A percentile compares a stretch with the other conserved stretches of the same genome.
These are phyloP conservation scores for Talaromyces sp. DNA, from an alignment of 2,329 filamentous ascomycete species.

Conservation along the genomic window DNA sequence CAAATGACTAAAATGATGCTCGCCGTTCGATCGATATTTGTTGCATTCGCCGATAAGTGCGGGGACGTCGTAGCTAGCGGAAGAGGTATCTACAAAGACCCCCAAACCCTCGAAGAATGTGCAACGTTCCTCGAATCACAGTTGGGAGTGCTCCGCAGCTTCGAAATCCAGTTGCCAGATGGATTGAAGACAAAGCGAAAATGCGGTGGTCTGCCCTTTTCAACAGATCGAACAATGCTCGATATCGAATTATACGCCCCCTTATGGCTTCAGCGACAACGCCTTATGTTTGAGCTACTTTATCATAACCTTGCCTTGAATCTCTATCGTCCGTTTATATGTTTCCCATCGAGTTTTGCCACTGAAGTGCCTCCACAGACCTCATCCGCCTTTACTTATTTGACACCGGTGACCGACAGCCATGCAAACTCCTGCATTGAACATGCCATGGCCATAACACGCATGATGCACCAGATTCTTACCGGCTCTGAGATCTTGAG, in stretches of 20 bases:
- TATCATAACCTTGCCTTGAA: conserved; percentile 41
- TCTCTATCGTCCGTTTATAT: conserved; percentile 42
- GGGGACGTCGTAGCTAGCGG: conserved; percentile 22
- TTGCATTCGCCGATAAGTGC: conserved; percentile 33
- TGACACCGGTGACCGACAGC: conserved; percentile 24
- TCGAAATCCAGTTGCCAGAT: conserved; percentile 36
- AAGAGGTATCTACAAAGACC: conserved; percentile 31
- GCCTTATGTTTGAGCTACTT: conserved; percentile 40
- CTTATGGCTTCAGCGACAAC: conserved; percentile 43
- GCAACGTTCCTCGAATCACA: conserved; percentile 30
- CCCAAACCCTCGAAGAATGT: conserved; percentile 27
- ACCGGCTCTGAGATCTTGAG: conserved; percentile 30
- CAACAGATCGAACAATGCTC: conserved; percentile 36
- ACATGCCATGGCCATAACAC: conserved; percentile 38
- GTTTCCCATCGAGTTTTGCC: conserved; percentile 24
- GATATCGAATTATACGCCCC: conserved; percentile 37
- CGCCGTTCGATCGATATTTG: conserved; percentile 32
- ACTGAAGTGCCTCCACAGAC: not conserved
- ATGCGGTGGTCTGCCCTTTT: conserved; percentile 33
- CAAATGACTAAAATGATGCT: conserved; percentile 37
- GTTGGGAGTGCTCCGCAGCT: conserved; percentile 28
- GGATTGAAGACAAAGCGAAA: conserved; percentile 38
- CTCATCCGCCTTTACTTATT: not conserved
- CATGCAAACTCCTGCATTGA: conserved; percentile 29
- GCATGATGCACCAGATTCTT: conserved; percentile 38